phyloP scores from a whole-genome alignment of 2,329 filamentous ascomycete species.

The Colletotrichum musae region DNA sequence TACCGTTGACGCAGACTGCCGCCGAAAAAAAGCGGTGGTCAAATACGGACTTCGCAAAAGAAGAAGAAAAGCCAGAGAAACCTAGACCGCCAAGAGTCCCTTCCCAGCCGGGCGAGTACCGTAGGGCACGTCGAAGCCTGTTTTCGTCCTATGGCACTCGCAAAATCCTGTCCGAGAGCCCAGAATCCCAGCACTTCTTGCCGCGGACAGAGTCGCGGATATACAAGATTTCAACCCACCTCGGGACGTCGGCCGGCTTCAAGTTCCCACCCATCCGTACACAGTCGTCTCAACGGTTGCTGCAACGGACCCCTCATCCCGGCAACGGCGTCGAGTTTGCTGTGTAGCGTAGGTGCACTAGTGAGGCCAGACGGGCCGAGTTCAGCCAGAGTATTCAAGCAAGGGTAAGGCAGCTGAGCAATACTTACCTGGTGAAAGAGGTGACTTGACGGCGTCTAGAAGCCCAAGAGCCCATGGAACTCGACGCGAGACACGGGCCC shows the following conservation, averaged over 20 bases:
- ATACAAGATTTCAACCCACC: slow-evolving; percentile 26
- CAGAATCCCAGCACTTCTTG: slow-evolving; percentile 26
- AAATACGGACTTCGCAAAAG: slow-evolving; percentile 8
- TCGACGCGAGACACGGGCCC: slow-evolving; percentile 36
- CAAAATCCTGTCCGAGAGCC: slow-evolving; percentile 19
- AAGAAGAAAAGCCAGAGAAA: slow-evolving; percentile 4
- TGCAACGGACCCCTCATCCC: neutral
- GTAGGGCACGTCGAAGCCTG: neutral
- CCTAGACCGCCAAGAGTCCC: slow-evolving; percentile 14
- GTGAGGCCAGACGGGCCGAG: slow-evolving; percentile 5
- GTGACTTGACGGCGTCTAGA: slow-evolving; percentile 23
- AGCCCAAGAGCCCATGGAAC: slow-evolving; percentile 4
- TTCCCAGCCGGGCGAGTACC: slow-evolving; percentile 5
- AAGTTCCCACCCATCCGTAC: slow-evolving; percentile 14
- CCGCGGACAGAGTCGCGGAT: slow-evolving; percentile 36
- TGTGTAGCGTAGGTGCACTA: neutral
- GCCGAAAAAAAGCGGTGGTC: slow-evolving; percentile 9
- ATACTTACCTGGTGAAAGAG: neutral
- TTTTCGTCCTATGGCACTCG: slow-evolving; percentile 28
- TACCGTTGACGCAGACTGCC: slow-evolving; percentile 35
- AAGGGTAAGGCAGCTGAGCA: neutral
- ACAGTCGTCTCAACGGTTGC: neutral
- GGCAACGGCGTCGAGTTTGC: neutral
- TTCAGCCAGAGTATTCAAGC: neutral
- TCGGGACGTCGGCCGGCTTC: slow-evolving; percentile 24